Evolutionary conservation across 371 early-diverging fungal genomes (phyloP).

Genomic region (Mucor indicus): DNA sequence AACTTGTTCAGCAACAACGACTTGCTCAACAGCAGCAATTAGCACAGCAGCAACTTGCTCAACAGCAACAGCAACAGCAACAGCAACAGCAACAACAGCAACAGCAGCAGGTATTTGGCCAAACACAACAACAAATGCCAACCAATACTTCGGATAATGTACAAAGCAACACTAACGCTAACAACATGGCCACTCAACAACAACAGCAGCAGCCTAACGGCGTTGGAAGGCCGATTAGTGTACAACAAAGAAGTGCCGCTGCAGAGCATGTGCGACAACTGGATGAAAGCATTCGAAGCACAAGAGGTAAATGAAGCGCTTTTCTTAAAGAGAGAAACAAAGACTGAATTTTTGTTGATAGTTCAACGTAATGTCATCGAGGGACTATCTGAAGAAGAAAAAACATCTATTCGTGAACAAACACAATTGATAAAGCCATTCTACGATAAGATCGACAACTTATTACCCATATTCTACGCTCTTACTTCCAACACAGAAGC

Average conservation of each 20-base stretch:
- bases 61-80: conserved; percentile 1
- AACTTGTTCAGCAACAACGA: no score
- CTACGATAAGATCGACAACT: conserved; percentile 42
- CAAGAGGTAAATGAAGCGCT: conserved; percentile 46
- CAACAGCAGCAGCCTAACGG: conserved; percentile 16
- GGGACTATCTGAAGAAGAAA: conserved; percentile 48
- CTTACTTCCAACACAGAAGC: conserved; percentile 41
- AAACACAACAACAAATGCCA: conserved; percentile 16
- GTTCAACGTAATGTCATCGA: conserved; percentile 32
- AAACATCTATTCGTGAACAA: conserved; percentile 45
- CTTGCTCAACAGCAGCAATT: background rate
- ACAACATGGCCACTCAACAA: no score
- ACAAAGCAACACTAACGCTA: no score
- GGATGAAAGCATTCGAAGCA: conserved; percentile 44
- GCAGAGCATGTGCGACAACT: conserved; percentile 44
- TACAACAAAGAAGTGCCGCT: conserved; percentile 28
- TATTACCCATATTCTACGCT: conserved; percentile 45
- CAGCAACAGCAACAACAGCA: background rate
- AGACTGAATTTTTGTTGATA: conserved; percentile 5
- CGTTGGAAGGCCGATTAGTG: no score
- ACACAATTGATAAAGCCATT: conserved; percentile 42
- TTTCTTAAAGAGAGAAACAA: background rate
- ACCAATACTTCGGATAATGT: conserved; percentile 8
- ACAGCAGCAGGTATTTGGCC: background rate
- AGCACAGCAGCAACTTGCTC: background rate